These are phyloP conservation scores for Trametes cingulata DNA, from an alignment of 768 basidiomycete genomes.

Conservation along the genomic window DNA sequence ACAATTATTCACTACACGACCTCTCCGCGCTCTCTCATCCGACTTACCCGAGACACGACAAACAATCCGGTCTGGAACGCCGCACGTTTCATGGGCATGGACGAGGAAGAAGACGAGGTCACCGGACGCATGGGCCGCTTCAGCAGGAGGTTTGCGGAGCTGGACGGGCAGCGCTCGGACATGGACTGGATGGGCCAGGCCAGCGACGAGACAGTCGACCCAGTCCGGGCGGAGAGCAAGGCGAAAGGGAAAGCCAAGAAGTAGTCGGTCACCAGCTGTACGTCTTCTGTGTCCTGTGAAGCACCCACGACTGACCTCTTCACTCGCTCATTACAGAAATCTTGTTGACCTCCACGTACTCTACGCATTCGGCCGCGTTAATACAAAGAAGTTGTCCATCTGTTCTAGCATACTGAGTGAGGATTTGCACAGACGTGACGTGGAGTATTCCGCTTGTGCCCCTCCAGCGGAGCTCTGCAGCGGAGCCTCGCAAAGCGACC, in stretches of 20 bases:
- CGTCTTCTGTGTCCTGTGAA: no score
- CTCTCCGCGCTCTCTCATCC: slow-evolving; percentile 74
- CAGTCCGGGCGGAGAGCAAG: background rate
- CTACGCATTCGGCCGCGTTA: no score
- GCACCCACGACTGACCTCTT: no score
- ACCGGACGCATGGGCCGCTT: slow-evolving; percentile 83
- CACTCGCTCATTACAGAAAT: no score
- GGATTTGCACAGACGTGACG: no score
- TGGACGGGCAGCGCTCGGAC: slow-evolving; percentile 20
- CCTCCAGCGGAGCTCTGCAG: no score
- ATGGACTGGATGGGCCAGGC: slow-evolving; percentile 22
- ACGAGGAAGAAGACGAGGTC: slow-evolving; percentile 57
- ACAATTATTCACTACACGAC: slow-evolving; percentile 89
- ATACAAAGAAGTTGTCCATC: no score
- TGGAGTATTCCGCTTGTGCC: no score
- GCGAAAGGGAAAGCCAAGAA: background rate
- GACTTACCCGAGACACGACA: slow-evolving; percentile 83
- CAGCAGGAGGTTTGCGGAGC: slow-evolving; percentile 64
- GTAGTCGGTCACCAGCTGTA: no score
- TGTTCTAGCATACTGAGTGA: no score
- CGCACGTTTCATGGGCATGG: slow-evolving; percentile 43
- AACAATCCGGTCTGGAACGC: slow-evolving; percentile 90
- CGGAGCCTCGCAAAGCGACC: no score
- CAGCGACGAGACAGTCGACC: background rate
- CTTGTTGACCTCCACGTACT: no score